phyloP scores from a whole-genome alignment of 2,329 filamentous ascomycete genomes.

The Arthrobotrys sinensis region DNA sequence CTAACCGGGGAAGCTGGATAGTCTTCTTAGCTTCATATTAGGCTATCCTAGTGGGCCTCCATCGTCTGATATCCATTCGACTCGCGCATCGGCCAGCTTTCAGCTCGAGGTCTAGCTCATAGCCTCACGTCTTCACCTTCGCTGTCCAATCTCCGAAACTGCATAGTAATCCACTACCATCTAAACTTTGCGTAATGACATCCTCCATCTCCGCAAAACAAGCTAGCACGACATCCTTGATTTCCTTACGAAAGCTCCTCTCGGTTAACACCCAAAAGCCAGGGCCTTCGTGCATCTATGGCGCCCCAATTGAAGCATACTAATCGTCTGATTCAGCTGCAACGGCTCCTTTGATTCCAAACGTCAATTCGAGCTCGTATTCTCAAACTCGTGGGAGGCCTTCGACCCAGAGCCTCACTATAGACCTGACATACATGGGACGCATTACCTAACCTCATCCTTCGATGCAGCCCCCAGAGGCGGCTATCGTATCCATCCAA shows the following conservation, averaged over 20 bases:
- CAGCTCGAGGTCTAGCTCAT: neutral
- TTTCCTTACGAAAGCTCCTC: neutral
- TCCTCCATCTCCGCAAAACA: conserved; percentile 13
- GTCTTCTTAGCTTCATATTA: conserved; percentile 3
- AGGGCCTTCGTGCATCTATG: neutral
- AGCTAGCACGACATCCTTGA: neutral
- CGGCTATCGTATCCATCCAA: conserved; percentile 1
- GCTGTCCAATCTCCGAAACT: conserved; percentile 28
- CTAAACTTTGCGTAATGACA: conserved; percentile 3
- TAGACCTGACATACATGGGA: neutral
- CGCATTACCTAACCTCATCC: conserved; percentile 7
- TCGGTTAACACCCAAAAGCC: conserved; percentile 17
- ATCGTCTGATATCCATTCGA: conserved; percentile 45
- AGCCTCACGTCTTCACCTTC: conserved; percentile 6
- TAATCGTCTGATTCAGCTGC: conserved; percentile 30
- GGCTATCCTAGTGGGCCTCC: neutral
- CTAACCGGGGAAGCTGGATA: conserved; percentile 28
- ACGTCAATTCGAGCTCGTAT: conserved; percentile 10
- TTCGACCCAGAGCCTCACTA: conserved; percentile 15
- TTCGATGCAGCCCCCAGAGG: conserved; percentile 18
- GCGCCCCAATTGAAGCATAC: conserved; percentile 12
- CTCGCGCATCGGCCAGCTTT: neutral
- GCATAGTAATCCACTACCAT: conserved; percentile 39
- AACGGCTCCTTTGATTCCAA: conserved; percentile 1
- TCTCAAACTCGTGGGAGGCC: neutral